Percentiles rank a stretch among this genome's conserved stretches.
These are phyloP conservation scores for Vanrija pseudolonga DNA, from an alignment of 1,284 basidiomycete genomes.

Conservation along the genomic window DNA sequence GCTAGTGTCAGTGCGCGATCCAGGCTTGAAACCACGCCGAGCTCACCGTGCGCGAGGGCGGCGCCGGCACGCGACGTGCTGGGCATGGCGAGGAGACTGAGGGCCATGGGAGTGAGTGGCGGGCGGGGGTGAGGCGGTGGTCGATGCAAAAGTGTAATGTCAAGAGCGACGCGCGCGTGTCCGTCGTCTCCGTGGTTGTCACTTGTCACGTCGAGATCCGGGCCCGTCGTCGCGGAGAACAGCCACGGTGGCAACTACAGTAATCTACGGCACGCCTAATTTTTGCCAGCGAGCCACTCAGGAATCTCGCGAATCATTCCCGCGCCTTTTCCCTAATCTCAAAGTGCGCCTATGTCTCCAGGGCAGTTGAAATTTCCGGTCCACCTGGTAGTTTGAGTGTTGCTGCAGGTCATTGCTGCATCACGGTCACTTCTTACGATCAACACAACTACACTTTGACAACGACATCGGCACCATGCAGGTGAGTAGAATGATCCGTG, in stretches of 20 bases:
- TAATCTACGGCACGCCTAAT: neutral
- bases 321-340: neutral
- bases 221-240: neutral
- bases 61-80: slow-evolving; percentile 33
- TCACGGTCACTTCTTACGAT: too few species aligned
- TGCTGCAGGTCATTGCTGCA: neutral
- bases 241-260: neutral
- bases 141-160: slow-evolving; percentile 15
- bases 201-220: too few species aligned
- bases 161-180: neutral
- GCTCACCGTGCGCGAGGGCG: slow-evolving; percentile 26
- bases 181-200: neutral
- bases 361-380: neutral
- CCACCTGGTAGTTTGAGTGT: neutral
- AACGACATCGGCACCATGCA: slow-evolving; percentile 28
- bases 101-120: slow-evolving; percentile 5
- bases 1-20: slow-evolving; percentile 2
- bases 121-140: neutral
- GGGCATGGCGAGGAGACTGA: slow-evolving; percentile 31
- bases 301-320: neutral
- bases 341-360: too few species aligned
- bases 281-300: neutral
- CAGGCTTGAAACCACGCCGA: neutral
- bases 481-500: slow-evolving; percentile 23
- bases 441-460: too few species aligned